Conservation (phyloP, 177 flowering plant species). For the Vitis hybrid region DNA sequence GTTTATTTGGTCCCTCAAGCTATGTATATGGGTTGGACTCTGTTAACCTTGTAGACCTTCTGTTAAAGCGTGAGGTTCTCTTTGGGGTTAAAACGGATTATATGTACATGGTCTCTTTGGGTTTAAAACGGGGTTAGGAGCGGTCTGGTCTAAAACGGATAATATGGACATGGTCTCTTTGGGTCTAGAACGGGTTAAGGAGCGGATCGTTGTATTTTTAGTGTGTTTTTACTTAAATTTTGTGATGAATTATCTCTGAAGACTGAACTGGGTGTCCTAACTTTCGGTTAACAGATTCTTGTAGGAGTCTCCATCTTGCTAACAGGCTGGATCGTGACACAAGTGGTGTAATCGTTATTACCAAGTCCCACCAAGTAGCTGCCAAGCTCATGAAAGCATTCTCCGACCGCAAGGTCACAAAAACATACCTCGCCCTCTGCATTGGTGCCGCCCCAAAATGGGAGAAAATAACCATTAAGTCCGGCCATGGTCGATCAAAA, state of each 20-base stretch:
- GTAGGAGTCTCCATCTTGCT: conserved; percentile 78
- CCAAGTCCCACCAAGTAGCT: conserved; percentile 89
- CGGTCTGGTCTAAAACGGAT: too few species aligned
- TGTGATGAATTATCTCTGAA: background rate
- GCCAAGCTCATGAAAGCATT: conserved; percentile 86
- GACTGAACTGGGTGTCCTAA: conserved; percentile 3
- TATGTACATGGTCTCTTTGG: too few species aligned
- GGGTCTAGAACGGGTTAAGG: too few species aligned
- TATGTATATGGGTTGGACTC: too few species aligned
- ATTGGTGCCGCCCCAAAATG: conserved; percentile 71
- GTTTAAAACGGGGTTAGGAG: too few species aligned
- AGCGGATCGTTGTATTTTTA: too few species aligned
- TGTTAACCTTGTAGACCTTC: too few species aligned
- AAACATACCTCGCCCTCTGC: conserved; percentile 78
- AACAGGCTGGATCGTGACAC: conserved; percentile 97
- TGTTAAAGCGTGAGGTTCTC: too few species aligned
- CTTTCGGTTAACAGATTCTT: conserved; percentile 25
- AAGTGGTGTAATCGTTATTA: conserved; percentile 82
- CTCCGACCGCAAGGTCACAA: conserved; percentile 74
- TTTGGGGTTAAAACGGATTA: too few species aligned
- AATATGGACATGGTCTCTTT: too few species aligned
- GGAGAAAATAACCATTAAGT: conserved; percentile 56
- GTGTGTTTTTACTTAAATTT: background rate
- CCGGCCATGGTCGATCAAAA: conserved; percentile 95
- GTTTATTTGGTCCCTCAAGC: too few species aligned